phyloP scores from a whole-genome alignment of 768 basidiomycete species.

The Brasilioporus rufonigricans region DNA sequence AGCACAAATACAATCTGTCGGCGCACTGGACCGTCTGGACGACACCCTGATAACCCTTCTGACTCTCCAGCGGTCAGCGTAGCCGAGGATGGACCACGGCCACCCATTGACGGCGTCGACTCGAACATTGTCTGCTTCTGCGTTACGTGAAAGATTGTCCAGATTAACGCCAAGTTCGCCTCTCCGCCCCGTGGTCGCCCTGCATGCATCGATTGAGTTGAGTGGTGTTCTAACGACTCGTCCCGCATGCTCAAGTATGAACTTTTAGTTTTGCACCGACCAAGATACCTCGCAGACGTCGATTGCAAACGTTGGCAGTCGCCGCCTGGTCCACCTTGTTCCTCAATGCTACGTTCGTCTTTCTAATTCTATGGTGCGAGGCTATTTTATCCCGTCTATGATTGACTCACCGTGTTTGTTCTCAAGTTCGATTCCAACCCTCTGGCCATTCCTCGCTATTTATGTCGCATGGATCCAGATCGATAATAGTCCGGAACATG shows the following conservation, averaged over 20 bases:
- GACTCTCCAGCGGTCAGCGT: not conserved
- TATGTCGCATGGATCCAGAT: conserved; percentile 81
- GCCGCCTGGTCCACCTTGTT: conserved; percentile 86
- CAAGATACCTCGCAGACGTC: conserved; percentile 78
- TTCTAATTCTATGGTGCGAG: conserved; percentile 79
- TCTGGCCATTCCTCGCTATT: conserved; percentile 80
- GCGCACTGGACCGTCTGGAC: not conserved
- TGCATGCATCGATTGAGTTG: conserved; percentile 78
- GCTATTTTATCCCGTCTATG: not conserved
- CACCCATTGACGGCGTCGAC: conserved; percentile 37
- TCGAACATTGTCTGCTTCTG: conserved; percentile 57
- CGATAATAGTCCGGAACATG: conserved; percentile 71
- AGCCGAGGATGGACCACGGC: conserved; percentile 33
- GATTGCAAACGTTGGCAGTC: conserved; percentile 87
- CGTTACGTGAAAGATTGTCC: conserved; percentile 61
- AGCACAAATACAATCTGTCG: conserved; percentile 3
- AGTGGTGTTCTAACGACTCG: conserved; percentile 12
- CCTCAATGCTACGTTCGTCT: conserved; percentile 59
- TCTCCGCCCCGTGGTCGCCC: conserved; percentile 58
- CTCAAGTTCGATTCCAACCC: conserved; percentile 75
- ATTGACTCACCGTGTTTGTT: not conserved
- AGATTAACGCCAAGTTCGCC: conserved; percentile 53
- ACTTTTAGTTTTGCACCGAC: conserved; percentile 74
- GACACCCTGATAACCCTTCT: not conserved
- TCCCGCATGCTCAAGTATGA: conserved; percentile 1